Conservation (phyloP, 495 filamentous ascomycete genomes). For the Penicillium daleae region DNA sequence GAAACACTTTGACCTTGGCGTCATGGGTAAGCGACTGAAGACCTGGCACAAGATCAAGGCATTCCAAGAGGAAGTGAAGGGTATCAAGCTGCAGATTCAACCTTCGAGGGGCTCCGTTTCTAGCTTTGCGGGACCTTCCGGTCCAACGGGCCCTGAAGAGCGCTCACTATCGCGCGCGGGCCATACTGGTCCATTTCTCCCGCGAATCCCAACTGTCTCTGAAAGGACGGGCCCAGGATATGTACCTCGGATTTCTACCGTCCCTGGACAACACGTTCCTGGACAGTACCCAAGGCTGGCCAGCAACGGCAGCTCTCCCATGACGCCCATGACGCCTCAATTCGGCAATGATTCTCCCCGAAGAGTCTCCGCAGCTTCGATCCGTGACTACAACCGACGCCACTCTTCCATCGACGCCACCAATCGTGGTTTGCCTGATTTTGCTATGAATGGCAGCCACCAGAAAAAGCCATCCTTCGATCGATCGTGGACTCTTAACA, state of each 20-base stretch:
- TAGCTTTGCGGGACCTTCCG: conserved; percentile 33
- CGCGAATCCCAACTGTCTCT: conserved; percentile 62
- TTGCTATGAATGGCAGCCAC: conserved; percentile 48
- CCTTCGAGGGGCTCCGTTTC: conserved; percentile 34
- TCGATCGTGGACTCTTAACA: conserved; percentile 81
- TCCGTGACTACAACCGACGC: conserved; percentile 80
- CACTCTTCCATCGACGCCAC: conserved; percentile 80
- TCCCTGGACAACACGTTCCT: conserved; percentile 28
- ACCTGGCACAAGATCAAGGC: conserved; percentile 95
- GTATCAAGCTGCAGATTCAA: conserved; percentile 27
- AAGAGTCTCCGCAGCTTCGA: conserved; percentile 77
- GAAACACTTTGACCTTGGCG: conserved; percentile 93
- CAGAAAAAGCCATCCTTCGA: conserved; percentile 89
- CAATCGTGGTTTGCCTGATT: conserved; percentile 38
- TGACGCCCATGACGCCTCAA: conserved; percentile 39
- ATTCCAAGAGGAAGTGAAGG: conserved; percentile 80
- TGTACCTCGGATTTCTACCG: conserved; percentile 31
- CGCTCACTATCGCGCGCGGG: conserved; percentile 41
- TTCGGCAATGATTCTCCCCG: conserved; percentile 59
- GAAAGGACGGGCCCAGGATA: conserved; percentile 41
- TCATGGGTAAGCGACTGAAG: conserved; percentile 82
- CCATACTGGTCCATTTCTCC: conserved; percentile 55
- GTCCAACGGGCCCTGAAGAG: conserved; percentile 46
- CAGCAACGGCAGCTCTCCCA: conserved; percentile 40
- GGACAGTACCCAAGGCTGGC: conserved; percentile 40